Percentiles rank a stretch among this genome's conserved stretches.
These are phyloP conservation scores for Amoebophrya sp. DNA, from an alignment of 169 alveolate species.

Conservation along the genomic window DNA sequence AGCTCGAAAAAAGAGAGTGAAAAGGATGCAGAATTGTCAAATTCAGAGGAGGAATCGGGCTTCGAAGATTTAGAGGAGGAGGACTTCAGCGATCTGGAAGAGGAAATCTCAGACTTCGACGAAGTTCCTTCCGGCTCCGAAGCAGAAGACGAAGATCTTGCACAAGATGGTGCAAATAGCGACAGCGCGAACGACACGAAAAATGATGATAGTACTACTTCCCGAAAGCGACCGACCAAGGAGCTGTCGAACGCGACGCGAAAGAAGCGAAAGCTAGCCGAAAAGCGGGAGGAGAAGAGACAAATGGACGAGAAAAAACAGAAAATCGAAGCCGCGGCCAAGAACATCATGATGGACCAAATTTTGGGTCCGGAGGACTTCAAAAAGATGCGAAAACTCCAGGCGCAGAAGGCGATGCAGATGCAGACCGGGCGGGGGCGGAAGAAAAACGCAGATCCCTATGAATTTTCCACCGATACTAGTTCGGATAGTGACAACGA, in stretches of 20 bases:
- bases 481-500: not conserved
- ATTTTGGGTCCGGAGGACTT: not conserved
- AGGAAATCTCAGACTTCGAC: not conserved
- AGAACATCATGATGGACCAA: not conserved
- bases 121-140: not conserved
- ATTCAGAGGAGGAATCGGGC: no score
- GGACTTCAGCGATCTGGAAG: not conserved
- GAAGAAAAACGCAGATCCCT: not conserved
- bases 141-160: not conserved
- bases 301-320: not conserved
- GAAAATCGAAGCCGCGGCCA: not conserved
- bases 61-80: not conserved
- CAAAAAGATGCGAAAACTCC: constrained; percentile 8
- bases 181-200: no score
- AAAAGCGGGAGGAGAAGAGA: not conserved
- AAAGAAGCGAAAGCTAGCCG: not conserved
- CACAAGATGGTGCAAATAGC: not conserved
- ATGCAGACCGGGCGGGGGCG: not conserved
- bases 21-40: no score
- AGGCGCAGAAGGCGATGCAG: not conserved
- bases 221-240: no score
- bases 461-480: not conserved
- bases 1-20: no score
- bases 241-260: not conserved
- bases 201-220: no score